Base-by-base conservation (phyloP, 129 eudicot species). In the Gnaphalium uliginosum region DNA sequence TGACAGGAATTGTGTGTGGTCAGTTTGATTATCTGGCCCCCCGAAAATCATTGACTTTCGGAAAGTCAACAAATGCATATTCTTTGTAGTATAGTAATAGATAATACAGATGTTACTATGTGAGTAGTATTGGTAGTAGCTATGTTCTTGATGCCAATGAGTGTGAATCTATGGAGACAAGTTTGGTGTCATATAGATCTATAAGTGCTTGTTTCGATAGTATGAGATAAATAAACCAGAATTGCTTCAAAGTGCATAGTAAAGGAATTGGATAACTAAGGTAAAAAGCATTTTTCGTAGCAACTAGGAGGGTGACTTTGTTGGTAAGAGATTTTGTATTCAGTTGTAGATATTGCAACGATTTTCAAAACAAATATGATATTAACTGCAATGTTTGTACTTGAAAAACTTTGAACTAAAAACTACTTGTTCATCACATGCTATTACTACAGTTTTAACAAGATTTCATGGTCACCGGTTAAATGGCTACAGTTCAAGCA, bases 31-130 rank as follows among this genome's bases (percentile, higher is more conserved):
- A 65, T 60, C 81, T 80, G 87, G 65, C 83, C 86, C 85, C 77
- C 76, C 75, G 30, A 62, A 78, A 80, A 68, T 84, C 61, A 69
- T 70, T 72, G 63, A 54, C 74, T 75, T 69, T 13, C 79, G 22
- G 75, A 15, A 71, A 81, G 85, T 71, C 62, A 76, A 77, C 61
- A 76, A 54, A 76, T 77, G 79, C 78, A 84, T 73, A 84, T 82
- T 80, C 84, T 84, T 77, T 59, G 76, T 82, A 82, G 86, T 78
- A 78, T 82, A 82, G 86, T 78, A 68, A 54, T 78, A 82, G 85
- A 69, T 68, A 46, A 75, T 75, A 81, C 77, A 81, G 51, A 70
- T 75, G 74, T 54, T 66, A n/a, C n/a, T n/a, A n/a, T n/a, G n/a
- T n/a, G n/a, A 73, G 60, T 79, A 79, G 78, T 64, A 24, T 37